These are phyloP conservation scores for Coprinopsis strossmayeri DNA, from an alignment of 768 basidiomycete genomes.

Conservation along the genomic window DNA sequence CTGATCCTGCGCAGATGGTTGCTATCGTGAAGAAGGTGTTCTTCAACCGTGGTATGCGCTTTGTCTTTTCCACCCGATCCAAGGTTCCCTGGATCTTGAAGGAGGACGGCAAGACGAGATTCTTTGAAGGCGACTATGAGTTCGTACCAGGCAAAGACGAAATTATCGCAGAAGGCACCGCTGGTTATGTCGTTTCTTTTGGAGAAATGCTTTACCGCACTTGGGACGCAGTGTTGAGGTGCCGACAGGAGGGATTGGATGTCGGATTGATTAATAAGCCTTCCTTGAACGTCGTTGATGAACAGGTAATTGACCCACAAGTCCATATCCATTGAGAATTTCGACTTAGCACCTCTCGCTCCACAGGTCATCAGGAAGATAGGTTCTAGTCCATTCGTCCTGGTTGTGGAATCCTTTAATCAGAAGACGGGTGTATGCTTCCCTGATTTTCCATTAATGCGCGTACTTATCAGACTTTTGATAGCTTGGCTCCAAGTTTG, in stretches of 20 bases:
- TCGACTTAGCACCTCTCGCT: neutral
- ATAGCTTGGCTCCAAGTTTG: conserved; percentile 74
- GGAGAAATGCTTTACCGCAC: conserved; percentile 85
- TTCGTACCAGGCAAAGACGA: conserved; percentile 87
- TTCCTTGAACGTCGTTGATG: conserved; percentile 78
- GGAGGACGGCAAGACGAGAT: conserved; percentile 59
- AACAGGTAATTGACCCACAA: too few relatives aligned
- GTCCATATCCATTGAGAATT: conserved; percentile 6
- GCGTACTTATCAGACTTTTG: conserved; percentile 5
- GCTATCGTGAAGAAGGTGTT: conserved; percentile 73
- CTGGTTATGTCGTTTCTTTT: conserved; percentile 79
- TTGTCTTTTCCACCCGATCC: conserved; percentile 84
- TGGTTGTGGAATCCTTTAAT: conserved; percentile 82
- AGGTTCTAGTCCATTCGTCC: conserved; percentile 68
- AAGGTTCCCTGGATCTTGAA: conserved; percentile 85
- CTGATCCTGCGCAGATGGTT: conserved; percentile 75
- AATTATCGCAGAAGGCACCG: conserved; percentile 66
- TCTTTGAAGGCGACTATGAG: conserved; percentile 65
- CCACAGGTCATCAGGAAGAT: conserved; percentile 57
- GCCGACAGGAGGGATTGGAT: conserved; percentile 64
- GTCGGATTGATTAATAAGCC: conserved; percentile 87
- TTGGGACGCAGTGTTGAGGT: conserved; percentile 75
- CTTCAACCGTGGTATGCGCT: conserved; percentile 77
- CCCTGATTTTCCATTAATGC: neutral
- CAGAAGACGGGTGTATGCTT: conserved; percentile 74